Percentiles rank a stretch among this genome's conserved stretches.
These are phyloP conservation scores for Vitis hybrid DNA, from an alignment of 177 flowering plant species.

Conservation along the genomic window DNA sequence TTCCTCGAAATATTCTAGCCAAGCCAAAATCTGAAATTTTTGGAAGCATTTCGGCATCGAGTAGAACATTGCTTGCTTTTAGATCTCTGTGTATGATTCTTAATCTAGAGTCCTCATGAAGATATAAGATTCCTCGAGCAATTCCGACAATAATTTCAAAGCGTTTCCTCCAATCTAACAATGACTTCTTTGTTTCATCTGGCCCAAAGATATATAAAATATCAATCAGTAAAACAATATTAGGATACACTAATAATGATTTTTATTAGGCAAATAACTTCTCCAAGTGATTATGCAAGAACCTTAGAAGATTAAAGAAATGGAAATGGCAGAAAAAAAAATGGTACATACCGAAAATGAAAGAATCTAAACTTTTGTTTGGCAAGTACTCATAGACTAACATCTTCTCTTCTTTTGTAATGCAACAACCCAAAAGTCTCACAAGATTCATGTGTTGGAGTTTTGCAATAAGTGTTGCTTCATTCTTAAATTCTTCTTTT, in stretches of 20 bases:
- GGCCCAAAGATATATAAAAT: too few species aligned
- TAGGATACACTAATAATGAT: too few species aligned
- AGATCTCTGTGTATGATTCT: too few species aligned
- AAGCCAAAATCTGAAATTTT: not conserved
- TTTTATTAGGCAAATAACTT: too few species aligned
- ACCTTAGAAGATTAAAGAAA: not conserved
- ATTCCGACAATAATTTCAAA: not conserved
- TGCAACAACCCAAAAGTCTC: too few species aligned
- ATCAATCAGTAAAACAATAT: too few species aligned
- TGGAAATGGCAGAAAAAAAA: too few species aligned
- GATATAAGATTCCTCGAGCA: conserved; percentile 1
- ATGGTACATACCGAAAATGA: too few species aligned
- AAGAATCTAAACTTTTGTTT: too few species aligned
- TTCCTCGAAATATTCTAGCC: not conserved
- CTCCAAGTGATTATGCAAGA: not conserved
- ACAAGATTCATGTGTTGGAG: conserved; percentile 36
- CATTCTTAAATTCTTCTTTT: conserved; percentile 46
- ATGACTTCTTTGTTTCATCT: too few species aligned
- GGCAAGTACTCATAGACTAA: too few species aligned
- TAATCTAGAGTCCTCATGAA: not conserved
- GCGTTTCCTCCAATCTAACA: not conserved
- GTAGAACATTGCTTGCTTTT: not conserved
- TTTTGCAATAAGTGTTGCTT: conserved; percentile 41
- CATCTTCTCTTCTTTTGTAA: too few species aligned
- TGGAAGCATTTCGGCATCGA: not conserved